A percentile compares a stretch with the other conserved stretches of the same genome.
phyloP scores from a whole-genome alignment of 2,329 filamentous ascomycete genomes.

The Arthroderma uncinatum region DNA sequence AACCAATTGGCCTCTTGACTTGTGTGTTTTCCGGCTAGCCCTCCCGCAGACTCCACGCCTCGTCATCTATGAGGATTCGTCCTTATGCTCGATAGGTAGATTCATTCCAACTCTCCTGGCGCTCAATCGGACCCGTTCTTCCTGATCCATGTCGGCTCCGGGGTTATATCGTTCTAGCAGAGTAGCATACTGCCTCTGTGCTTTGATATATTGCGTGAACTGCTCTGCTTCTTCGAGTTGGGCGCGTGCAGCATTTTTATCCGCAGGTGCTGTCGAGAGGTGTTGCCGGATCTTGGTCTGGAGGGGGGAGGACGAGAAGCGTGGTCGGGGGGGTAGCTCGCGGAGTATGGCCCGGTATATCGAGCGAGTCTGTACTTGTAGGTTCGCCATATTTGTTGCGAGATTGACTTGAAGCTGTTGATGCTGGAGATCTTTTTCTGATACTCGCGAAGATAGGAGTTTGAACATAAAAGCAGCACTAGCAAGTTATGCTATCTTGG shows the following conservation, averaged over 20 bases:
- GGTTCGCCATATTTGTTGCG: not conserved
- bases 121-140: conserved; percentile 70
- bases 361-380: conserved; percentile 46
- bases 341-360: conserved; percentile 83
- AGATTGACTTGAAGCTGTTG: not conserved
- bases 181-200: conserved; percentile 73
- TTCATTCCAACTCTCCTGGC: conserved; percentile 86
- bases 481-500: not conserved
- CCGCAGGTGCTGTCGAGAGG: conserved; percentile 39
- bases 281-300: conserved; percentile 57
- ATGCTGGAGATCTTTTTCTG: not conserved
- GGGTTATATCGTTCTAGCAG: conserved; percentile 89
- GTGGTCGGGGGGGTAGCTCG: conserved; percentile 65
- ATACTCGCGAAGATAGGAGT: not conserved
- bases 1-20: not conserved
- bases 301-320: conserved; percentile 54
- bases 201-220: conserved; percentile 64
- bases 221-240: conserved; percentile 55
- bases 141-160: conserved; percentile 75
- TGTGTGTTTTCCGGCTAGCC: not conserved
- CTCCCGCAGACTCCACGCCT: not conserved
- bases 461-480: not conserved
- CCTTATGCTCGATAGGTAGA: conserved; percentile 53
- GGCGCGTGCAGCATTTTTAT: conserved; percentile 23
- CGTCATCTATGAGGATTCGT: not conserved